These are phyloP conservation scores for Xylariaceae sp. DNA, from an alignment of 2,329 filamentous ascomycete genomes.

Conservation along the genomic window DNA sequence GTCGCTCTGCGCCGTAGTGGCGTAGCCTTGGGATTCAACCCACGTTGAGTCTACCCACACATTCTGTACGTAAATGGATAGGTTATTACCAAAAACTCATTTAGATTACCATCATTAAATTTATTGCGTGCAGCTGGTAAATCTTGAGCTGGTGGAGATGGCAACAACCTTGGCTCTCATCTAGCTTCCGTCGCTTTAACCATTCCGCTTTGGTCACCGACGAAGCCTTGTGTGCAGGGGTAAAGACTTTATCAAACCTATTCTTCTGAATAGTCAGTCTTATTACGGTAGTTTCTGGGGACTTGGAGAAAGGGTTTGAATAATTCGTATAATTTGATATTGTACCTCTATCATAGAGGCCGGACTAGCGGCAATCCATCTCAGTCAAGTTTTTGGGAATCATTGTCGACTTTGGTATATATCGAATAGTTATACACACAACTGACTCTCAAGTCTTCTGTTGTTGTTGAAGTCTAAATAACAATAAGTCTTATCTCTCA, in stretches of 20 bases:
- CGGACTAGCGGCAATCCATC: not conserved
- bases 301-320: not conserved
- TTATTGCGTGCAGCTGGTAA: slow-evolving; percentile 27
- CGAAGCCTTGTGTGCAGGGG: slow-evolving; percentile 10
- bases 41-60: slow-evolving; percentile 11
- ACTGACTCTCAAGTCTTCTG: too few relatives aligned
- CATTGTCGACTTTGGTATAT: too few relatives aligned
- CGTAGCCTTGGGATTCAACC: slow-evolving; percentile 6
- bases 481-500: slow-evolving; percentile 15
- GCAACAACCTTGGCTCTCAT: slow-evolving; percentile 7
- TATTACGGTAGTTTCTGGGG: not conserved
- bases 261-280: not conserved
- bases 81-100: too few relatives aligned
- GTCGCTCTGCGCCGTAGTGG: not conserved
- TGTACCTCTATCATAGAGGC: too few relatives aligned
- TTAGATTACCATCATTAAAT: slow-evolving; percentile 25
- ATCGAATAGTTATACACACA: too few relatives aligned
- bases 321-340: slow-evolving; percentile 15
- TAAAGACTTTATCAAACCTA: slow-evolving; percentile 8
- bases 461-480: too few relatives aligned
- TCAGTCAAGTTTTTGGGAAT: too few relatives aligned
- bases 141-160: slow-evolving; percentile 20
- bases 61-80: slow-evolving; percentile 9
- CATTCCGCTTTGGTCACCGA: slow-evolving; percentile 27
- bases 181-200: slow-evolving; percentile 13